Conservation (phyloP, 352 stramenopile genomes). For the Phytophthora boehmeriae region DNA sequence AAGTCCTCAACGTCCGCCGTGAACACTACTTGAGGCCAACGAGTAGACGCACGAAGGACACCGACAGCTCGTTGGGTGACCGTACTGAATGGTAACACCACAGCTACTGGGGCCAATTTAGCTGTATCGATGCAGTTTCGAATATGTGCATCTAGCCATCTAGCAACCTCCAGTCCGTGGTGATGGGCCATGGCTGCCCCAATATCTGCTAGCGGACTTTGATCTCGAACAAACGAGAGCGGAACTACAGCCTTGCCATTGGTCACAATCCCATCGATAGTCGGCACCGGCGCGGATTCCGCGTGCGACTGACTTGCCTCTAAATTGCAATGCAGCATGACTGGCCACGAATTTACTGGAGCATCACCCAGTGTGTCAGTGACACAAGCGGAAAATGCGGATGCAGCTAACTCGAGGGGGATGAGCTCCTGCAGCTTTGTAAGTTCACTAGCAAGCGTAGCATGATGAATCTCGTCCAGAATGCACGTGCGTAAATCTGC, state of each 20-base stretch:
- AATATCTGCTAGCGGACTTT: constrained; percentile 20
- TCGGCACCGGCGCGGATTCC: constrained; percentile 17
- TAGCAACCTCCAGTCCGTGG: constrained; percentile 64
- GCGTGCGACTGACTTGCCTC: constrained; percentile 5
- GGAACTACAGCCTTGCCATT: constrained; percentile 44
- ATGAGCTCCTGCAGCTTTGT: constrained; percentile 46
- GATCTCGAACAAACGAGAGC: constrained; percentile 36
- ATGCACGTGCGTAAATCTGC: constrained; percentile 46
- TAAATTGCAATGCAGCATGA: constrained; percentile 45
- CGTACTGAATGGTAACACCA: constrained; percentile 50
- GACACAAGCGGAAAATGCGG: constrained; percentile 12
- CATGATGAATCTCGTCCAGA: constrained; percentile 45
- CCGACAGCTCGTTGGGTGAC: constrained; percentile 42
- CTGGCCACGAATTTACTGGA: constrained; percentile 25
- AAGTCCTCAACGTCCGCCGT: constrained; percentile 54
- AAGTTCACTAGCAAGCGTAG: constrained; percentile 41
- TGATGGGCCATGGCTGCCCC: constrained; percentile 23
- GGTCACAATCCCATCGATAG: constrained; percentile 43
- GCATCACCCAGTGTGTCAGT: constrained; percentile 12
- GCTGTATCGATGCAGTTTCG: constrained; percentile 29
- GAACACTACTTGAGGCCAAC: constrained; percentile 46
- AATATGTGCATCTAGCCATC: constrained; percentile 49
- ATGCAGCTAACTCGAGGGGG: constrained; percentile 13
- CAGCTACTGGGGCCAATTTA: constrained; percentile 43
- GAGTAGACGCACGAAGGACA: constrained; percentile 37